A percentile compares a stretch with the other conserved stretches of the same genome.
These are phyloP conservation scores for Fusarium camptoceras DNA, from an alignment of 2,329 filamentous ascomycete species.

Conservation along the genomic window DNA sequence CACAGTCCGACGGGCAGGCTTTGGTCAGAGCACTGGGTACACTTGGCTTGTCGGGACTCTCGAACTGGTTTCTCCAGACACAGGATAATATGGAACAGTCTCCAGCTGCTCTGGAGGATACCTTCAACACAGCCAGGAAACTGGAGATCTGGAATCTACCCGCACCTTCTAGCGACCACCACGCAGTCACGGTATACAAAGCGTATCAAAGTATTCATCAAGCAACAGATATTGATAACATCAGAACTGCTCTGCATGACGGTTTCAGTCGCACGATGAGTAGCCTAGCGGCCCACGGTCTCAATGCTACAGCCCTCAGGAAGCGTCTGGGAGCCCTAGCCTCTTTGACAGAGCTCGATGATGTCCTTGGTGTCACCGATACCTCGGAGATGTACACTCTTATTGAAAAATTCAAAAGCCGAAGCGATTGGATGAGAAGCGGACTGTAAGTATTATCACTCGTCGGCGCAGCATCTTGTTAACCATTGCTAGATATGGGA, in stretches of 20 bases:
- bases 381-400: constrained; percentile 70
- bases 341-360: constrained; percentile 83
- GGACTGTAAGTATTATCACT: constrained; percentile 70
- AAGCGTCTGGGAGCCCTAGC: constrained; percentile 73
- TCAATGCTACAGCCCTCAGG: constrained; percentile 65
- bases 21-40: constrained; percentile 82
- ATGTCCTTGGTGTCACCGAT: constrained; percentile 73
- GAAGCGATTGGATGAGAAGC: constrained; percentile 83
- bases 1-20: constrained; percentile 71
- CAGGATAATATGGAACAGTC: constrained; percentile 71
- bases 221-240: constrained; percentile 65
- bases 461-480: constrained; percentile 1
- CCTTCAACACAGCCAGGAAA: constrained; percentile 82
- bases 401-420: constrained; percentile 71
- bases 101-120: constrained; percentile 73
- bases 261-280: constrained; percentile 72
- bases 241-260: constrained; percentile 70
- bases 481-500: constrained; percentile 68
- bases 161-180: constrained; percentile 72
- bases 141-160: constrained; percentile 94
- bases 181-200: constrained; percentile 79
- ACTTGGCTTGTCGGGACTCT: constrained; percentile 87
- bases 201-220: constrained; percentile 83
- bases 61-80: constrained; percentile 79
- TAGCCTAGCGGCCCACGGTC: constrained; percentile 61